A percentile compares a stretch with the other conserved stretches of the same genome.
Evolutionary conservation across 306 rosid species (phyloP).

Genomic region (Macrotyloma uniflorum): DNA sequence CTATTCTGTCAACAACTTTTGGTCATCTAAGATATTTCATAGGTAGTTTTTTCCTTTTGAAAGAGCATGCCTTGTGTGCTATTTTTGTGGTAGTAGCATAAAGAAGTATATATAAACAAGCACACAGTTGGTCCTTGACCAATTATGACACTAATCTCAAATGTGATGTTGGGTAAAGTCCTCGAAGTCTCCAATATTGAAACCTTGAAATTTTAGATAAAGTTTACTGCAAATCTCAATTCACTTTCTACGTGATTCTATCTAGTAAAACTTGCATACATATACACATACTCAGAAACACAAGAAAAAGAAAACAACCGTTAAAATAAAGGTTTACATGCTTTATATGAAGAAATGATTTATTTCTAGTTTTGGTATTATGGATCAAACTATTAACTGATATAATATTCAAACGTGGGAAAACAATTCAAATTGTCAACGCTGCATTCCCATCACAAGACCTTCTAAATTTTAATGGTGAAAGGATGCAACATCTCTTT

Average conservation of each 20-base stretch:
- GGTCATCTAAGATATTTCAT: too few relatives aligned
- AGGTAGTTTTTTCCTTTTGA: too few relatives aligned
- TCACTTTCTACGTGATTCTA: not conserved
- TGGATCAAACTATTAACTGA: not conserved
- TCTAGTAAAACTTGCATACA: not conserved
- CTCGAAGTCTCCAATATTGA: not conserved
- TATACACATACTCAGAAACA: not conserved
- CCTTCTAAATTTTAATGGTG: not conserved
- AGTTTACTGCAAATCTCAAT: not conserved
- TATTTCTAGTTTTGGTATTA: not conserved
- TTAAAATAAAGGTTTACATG: not conserved
- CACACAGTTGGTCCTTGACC: not conserved
- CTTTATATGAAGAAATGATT: not conserved
- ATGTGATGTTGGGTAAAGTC: not conserved
- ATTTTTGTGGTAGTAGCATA: not conserved
- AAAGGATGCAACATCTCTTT: not conserved
- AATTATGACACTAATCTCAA: not conserved
- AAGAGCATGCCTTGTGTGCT: not conserved
- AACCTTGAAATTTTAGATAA: not conserved
- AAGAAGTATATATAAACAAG: not conserved
- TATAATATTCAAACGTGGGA: not conserved
- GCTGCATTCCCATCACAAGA: not conserved
- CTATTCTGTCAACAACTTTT: too few relatives aligned
- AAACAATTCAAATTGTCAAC: constrained; percentile 3
- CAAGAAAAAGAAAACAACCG: not conserved